Evolutionary conservation across 129 eudicot species (phyloP).

Genomic region (Chrysanthemum lavandulifolium): DNA sequence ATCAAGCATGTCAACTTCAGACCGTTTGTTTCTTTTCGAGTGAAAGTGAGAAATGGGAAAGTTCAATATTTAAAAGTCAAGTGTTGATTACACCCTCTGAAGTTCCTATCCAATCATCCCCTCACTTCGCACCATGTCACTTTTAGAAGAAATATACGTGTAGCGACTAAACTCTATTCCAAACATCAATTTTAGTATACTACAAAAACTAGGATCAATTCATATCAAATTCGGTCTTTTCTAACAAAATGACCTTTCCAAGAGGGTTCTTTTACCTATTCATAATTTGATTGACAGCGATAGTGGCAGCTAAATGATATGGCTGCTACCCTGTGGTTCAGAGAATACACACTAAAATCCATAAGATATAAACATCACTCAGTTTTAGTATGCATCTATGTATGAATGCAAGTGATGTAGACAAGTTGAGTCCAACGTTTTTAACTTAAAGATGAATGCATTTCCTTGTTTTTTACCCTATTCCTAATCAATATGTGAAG

Average conservation of each 20-base stretch:
- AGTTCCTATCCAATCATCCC: neutral
- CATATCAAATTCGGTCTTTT: constrained; percentile 22
- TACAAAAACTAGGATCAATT: constrained; percentile 7
- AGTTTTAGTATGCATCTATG: neutral
- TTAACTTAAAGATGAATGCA: neutral
- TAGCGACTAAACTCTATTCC: constrained; percentile 19
- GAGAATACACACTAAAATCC: constrained; percentile 16
- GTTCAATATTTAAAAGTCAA: constrained; percentile 8
- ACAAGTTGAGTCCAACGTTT: neutral
- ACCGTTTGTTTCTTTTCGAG: neutral
- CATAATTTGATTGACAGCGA: no score
- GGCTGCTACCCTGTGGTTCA: constrained; percentile 5
- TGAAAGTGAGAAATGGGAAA: constrained; percentile 14
- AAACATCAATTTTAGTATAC: constrained; percentile 2
- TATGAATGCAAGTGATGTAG: constrained; percentile 3
- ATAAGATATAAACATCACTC: constrained; percentile 19
- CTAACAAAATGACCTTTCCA: neutral
- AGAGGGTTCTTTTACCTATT: neutral
- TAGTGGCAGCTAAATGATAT: neutral
- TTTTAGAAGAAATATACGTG: constrained; percentile 24
- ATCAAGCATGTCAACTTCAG: constrained; percentile 11
- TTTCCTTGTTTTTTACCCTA: neutral
- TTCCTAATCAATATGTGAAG: neutral
- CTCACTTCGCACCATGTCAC: neutral
- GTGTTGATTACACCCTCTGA: neutral